Evolutionary conservation across 2,329 filamentous ascomycete genomes (phyloP).

Genomic region (Colletotrichum cordylinicola): DNA sequence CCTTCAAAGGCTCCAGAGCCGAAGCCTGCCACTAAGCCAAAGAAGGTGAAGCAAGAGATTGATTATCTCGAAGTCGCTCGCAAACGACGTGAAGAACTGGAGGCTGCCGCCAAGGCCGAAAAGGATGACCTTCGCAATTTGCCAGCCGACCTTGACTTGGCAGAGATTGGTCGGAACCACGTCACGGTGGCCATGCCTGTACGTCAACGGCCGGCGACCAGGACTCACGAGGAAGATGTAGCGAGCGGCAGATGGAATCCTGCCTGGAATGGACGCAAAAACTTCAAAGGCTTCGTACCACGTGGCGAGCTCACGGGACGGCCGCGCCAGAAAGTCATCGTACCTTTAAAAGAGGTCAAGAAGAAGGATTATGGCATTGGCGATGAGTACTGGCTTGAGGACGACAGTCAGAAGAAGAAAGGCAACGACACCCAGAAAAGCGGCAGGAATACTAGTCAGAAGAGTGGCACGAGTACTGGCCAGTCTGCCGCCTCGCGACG

Average conservation of each 20-base stretch:
- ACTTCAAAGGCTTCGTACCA: constrained; percentile 88
- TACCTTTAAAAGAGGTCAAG: constrained; percentile 74
- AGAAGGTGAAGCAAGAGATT: constrained; percentile 63
- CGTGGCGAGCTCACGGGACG: constrained; percentile 56
- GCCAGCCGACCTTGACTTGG: constrained; percentile 72
- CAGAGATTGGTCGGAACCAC: constrained; percentile 74
- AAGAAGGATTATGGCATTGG: constrained; percentile 76
- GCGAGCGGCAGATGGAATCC: constrained; percentile 77
- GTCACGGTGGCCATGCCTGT: constrained; percentile 81
- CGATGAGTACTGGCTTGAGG: constrained; percentile 78
- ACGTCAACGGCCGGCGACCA: constrained; percentile 37
- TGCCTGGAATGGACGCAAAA: constrained; percentile 91
- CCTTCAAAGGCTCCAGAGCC: constrained; percentile 32
- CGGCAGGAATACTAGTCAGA: constrained; percentile 22
- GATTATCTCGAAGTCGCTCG: constrained; percentile 74
- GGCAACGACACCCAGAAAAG: constrained; percentile 29
- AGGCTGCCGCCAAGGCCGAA: constrained; percentile 64
- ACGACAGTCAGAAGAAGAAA: constrained; percentile 41
- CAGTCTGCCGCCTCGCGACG: not conserved
- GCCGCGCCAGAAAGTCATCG: constrained; percentile 60
- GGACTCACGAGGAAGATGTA: constrained; percentile 55
- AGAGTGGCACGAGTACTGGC: constrained; percentile 23
- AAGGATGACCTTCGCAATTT: constrained; percentile 57
- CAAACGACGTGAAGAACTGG: constrained; percentile 67
- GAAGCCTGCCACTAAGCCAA: constrained; percentile 38